These are phyloP conservation scores for Trichoderma sp. DNA, from an alignment of 2,329 filamentous ascomycete genomes.

Conservation along the genomic window DNA sequence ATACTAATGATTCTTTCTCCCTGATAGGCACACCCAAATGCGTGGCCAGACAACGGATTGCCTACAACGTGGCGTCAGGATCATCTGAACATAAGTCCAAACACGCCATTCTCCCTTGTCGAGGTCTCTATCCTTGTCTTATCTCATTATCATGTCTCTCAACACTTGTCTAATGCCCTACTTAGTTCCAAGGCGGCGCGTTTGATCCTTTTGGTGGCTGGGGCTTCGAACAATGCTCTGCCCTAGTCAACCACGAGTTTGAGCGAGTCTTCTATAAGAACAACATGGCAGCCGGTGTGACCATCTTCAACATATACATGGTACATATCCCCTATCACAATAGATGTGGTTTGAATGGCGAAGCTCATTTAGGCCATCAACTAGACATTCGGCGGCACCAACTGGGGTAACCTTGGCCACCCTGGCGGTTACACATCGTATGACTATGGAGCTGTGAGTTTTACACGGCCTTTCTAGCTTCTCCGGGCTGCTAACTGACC, in stretches of 20 bases:
- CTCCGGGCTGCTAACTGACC: constrained; percentile 27
- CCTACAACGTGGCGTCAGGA: constrained; percentile 53
- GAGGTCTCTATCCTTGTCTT: constrained; percentile 47
- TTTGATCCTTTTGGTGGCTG: constrained; percentile 76
- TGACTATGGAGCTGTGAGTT: constrained; percentile 53
- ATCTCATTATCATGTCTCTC: background rate
- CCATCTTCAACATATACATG: constrained; percentile 77
- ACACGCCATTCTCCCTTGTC: constrained; percentile 66
- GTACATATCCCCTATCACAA: constrained; percentile 39
- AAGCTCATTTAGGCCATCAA: background rate
- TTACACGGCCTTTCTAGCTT: background rate
- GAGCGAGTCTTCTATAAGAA: constrained; percentile 81
- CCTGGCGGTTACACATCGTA: constrained; percentile 64
- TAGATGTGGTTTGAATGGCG: too few species aligned
- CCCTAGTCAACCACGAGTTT: constrained; percentile 71
- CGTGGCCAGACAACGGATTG: constrained; percentile 60
- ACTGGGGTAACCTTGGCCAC: constrained; percentile 79
- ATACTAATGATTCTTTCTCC: background rate
- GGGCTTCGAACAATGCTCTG: constrained; percentile 68
- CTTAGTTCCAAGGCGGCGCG: constrained; percentile 67
- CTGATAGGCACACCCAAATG: constrained; percentile 44
- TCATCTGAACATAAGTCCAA: constrained; percentile 58
- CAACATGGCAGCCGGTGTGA: constrained; percentile 64
- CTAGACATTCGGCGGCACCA: constrained; percentile 73
- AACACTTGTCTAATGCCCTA: background rate